A percentile compares a stretch with the other conserved stretches of the same genome.
These are phyloP conservation scores for Trametes coccinea DNA, from an alignment of 768 basidiomycete species.

Conservation along the genomic window DNA sequence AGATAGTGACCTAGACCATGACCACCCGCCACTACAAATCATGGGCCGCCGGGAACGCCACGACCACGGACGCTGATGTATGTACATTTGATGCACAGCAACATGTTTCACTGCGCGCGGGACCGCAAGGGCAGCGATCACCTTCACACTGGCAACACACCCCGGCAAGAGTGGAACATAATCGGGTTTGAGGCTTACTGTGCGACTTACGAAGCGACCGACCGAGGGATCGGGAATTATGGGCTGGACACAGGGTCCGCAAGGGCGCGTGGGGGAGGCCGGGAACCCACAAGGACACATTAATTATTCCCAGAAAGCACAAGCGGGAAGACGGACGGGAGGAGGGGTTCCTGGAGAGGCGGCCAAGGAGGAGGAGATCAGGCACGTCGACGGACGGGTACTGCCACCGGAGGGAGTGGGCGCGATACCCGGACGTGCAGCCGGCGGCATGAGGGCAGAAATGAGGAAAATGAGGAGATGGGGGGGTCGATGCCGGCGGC, in stretches of 20 bases:
- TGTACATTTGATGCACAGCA: neutral
- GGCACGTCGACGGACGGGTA: neutral
- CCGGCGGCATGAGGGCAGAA: neutral
- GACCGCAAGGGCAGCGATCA: neutral
- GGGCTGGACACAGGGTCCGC: neutral
- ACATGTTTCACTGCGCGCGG: neutral
- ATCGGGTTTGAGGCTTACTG: neutral
- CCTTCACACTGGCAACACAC: neutral
- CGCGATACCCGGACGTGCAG: neutral
- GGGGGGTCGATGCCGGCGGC: constrained; percentile 6
- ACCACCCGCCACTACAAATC: too few species aligned
- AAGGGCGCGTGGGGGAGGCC: too few species aligned
- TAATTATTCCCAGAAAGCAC: too few species aligned
- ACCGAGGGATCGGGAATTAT: neutral
- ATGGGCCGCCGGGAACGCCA: neutral
- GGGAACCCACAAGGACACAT: too few species aligned
- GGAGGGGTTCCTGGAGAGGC: neutral
- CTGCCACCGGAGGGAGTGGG: neutral
- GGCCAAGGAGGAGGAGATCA: neutral
- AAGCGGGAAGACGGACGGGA: neutral
- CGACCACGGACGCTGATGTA: neutral
- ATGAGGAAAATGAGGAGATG: neutral
- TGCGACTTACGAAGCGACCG: neutral
- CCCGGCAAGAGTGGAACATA: neutral
- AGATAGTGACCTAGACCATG: too few species aligned